A percentile compares a stretch with the other conserved stretches of the same genome.
phyloP scores from a whole-genome alignment of 2,329 filamentous ascomycete genomes.

The Trichoderma endophyticum region DNA sequence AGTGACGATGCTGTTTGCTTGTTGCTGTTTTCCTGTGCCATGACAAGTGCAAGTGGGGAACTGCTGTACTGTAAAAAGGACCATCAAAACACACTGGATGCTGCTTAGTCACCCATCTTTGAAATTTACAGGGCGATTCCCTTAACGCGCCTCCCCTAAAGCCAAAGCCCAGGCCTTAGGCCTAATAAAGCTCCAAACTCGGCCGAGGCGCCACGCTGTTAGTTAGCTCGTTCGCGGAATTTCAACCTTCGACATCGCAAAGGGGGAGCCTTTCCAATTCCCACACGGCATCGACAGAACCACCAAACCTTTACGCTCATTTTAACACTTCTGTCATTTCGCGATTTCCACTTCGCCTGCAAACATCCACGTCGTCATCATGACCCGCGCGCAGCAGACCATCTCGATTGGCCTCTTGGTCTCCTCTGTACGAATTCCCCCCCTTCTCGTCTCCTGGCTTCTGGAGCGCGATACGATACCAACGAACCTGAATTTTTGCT shows the following conservation, averaged over 20 bases:
- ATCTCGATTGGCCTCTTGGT: conserved; percentile 83
- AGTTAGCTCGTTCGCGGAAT: background rate
- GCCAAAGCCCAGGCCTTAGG: background rate
- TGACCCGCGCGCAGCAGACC: conserved; percentile 94
- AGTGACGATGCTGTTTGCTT: background rate
- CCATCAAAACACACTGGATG: background rate
- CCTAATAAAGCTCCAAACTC: background rate
- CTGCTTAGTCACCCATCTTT: conserved; percentile 10
- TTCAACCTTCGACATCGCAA: background rate
- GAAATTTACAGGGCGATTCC: background rate
- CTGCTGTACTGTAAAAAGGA: background rate
- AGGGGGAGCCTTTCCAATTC: background rate
- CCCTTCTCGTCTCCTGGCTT: background rate
- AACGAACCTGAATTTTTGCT: background rate
- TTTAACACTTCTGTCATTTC: background rate
- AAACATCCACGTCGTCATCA: conserved; percentile 42
- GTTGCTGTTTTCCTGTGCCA: background rate
- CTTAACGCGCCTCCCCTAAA: conserved; percentile 7
- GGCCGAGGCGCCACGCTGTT: conserved; percentile 9
- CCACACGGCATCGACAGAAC: background rate
- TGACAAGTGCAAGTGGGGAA: background rate
- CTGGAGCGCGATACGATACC: background rate
- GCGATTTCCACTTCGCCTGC: background rate
- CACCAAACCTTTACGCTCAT: background rate
- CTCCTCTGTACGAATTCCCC: conserved; percentile 66